Conservation (phyloP, 192 early-diverging fungal species). For the Pilobolus umbonatus region DNA sequence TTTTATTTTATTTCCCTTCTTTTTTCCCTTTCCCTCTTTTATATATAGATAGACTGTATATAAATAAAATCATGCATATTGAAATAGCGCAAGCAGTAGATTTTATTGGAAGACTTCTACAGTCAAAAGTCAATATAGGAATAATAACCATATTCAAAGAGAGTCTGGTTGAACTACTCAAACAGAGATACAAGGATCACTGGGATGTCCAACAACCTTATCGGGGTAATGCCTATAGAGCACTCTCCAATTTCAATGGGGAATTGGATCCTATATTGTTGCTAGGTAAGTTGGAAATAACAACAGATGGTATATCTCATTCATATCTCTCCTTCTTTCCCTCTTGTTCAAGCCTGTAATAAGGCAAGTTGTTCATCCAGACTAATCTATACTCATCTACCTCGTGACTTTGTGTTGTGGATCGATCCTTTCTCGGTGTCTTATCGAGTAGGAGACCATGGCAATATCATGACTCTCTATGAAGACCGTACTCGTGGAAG, state of each 20-base stretch:
- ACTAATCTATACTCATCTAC: conserved; percentile 50
- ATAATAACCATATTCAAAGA: conserved; percentile 37
- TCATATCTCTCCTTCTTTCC: not conserved
- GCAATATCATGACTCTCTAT: conserved; percentile 60
- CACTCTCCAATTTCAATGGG: conserved; percentile 67
- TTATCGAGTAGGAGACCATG: conserved; percentile 67
- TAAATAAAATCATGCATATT: conserved; percentile 19
- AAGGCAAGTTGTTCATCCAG: conserved; percentile 39
- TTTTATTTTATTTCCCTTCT: not conserved
- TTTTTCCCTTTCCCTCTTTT: not conserved
- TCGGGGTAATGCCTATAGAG: conserved; percentile 72
- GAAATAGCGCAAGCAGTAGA: conserved; percentile 37
- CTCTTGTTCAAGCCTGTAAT: conserved; percentile 42
- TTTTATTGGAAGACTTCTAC: conserved; percentile 29
- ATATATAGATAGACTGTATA: no score
- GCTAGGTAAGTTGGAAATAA: conserved; percentile 34
- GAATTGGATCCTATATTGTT: conserved; percentile 57
- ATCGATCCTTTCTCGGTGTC: conserved; percentile 69
- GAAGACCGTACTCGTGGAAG: conserved; percentile 48
- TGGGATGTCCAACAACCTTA: conserved; percentile 65
- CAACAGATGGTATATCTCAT: not conserved
- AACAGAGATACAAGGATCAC: conserved; percentile 58
- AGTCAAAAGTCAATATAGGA: conserved; percentile 15
- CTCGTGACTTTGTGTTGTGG: conserved; percentile 68
- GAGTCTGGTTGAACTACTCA: conserved; percentile 46